These are phyloP conservation scores for Coleophoma crateriformis DNA, from an alignment of 2,329 filamentous ascomycete species.

Conservation along the genomic window DNA sequence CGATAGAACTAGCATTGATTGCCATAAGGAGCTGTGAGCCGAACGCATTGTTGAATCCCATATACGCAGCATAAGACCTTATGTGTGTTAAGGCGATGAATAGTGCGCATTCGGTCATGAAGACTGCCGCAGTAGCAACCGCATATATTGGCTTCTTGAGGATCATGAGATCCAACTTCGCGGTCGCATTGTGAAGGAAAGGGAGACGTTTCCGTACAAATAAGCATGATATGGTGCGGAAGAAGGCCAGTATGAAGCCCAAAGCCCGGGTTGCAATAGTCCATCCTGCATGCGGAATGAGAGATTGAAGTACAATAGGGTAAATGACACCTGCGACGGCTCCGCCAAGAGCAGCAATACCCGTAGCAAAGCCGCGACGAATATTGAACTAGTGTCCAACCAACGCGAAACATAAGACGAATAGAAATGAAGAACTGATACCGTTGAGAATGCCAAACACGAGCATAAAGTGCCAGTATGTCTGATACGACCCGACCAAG, in stretches of 20 bases:
- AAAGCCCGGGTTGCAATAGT: conserved; percentile 20
- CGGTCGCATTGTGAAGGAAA: too few relatives aligned
- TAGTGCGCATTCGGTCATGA: conserved; percentile 68
- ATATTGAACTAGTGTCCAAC: conserved; percentile 77
- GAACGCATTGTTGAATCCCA: conserved; percentile 59
- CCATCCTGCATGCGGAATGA: conserved; percentile 23
- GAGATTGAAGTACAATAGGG: conserved; percentile 35
- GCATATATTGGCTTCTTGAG: conserved; percentile 17
- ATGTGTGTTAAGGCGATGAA: conserved; percentile 82
- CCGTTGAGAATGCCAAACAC: conserved; percentile 74
- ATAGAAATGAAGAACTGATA: conserved; percentile 70
- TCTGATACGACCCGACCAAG: too few relatives aligned
- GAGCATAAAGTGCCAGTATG: conserved; percentile 64
- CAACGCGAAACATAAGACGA: conserved; percentile 75
- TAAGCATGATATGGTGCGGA: conserved; percentile 8
- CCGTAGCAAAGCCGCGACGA: conserved; percentile 75
- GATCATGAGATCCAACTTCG: too few relatives aligned
- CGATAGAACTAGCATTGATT: conserved; percentile 73
- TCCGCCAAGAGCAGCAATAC: conserved; percentile 75
- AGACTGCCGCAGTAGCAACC: conserved; percentile 61
- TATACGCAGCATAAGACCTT: conserved; percentile 64
- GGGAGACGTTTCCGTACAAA: conserved; percentile 8
- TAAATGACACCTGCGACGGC: conserved; percentile 67
- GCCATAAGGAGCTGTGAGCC: conserved; percentile 76
- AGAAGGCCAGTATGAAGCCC: conserved; percentile 16